Percentiles rank a stretch among this genome's conserved stretches.
phyloP scores from a whole-genome alignment of 306 rosid genomes.

The Herpetospermum pedunculosum region DNA sequence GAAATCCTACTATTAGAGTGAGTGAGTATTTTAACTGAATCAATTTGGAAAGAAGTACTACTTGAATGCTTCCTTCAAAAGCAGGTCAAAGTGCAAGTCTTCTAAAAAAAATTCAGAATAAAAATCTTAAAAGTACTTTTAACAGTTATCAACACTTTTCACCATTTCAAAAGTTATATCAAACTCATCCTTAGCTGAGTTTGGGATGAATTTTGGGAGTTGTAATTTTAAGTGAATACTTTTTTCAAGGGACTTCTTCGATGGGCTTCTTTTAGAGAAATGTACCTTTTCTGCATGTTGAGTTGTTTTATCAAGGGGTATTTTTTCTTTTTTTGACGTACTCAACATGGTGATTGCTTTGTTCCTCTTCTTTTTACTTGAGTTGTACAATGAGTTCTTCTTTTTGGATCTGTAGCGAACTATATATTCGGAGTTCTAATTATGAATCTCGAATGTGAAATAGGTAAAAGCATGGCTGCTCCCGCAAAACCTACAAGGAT shows the following conservation, averaged over 20 bases:
- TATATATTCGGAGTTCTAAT: not conserved
- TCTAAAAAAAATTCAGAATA: too few relatives aligned
- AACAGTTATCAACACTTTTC: not conserved
- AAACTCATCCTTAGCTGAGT: not conserved
- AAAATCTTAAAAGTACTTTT: not conserved
- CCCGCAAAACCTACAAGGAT: conserved; percentile 17
- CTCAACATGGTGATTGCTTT: not conserved
- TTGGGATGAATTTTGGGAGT: not conserved
- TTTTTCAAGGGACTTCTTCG: not conserved
- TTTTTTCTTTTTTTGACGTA: not conserved
- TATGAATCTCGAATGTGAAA: not conserved
- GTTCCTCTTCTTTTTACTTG: not conserved
- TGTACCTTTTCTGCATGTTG: not conserved
- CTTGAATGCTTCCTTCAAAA: not conserved
- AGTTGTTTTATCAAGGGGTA: not conserved
- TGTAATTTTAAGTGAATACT: not conserved
- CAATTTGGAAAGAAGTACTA: not conserved
- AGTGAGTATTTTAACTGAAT: not conserved
- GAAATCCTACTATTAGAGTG: not conserved
- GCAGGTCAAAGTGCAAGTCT: not conserved
- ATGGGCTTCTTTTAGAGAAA: not conserved
- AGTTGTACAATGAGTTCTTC: not conserved
- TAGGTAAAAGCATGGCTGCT: conserved; percentile 5
- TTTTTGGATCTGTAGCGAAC: not conserved
- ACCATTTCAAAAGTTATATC: not conserved